Conservation (phyloP, 78 protist species). For the Speleostelium caveatum region DNA sequence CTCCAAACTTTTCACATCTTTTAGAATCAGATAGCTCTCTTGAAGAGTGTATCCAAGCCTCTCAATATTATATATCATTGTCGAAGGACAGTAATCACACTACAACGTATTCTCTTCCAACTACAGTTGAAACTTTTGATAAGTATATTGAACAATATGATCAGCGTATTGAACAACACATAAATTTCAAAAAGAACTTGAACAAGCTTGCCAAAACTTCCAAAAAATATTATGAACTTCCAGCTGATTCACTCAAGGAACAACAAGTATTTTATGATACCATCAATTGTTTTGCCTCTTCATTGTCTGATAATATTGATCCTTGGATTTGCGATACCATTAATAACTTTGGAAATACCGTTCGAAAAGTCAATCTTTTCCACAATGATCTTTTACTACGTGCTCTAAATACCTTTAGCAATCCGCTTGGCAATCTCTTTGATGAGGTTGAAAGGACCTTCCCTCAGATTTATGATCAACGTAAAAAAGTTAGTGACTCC, state of each 20-base stretch:
- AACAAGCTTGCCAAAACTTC: slow-evolving; percentile 37
- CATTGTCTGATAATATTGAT: slow-evolving; percentile 31
- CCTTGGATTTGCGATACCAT: slow-evolving; percentile 2
- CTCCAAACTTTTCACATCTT: slow-evolving; percentile 35
- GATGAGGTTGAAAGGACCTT: slow-evolving; percentile 52
- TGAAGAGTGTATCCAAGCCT: no score
- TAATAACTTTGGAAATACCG: slow-evolving; percentile 39
- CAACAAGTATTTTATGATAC: slow-evolving; percentile 61
- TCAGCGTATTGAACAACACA: slow-evolving; percentile 21
- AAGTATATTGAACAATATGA: slow-evolving; percentile 63
- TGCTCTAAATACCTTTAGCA: slow-evolving; percentile 21
- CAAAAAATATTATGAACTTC: slow-evolving; percentile 69
- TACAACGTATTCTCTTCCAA: neutral
- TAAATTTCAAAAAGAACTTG: slow-evolving; percentile 58
- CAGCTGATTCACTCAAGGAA: slow-evolving; percentile 60
- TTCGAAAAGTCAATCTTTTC: slow-evolving; percentile 47
- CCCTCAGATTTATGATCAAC: slow-evolving; percentile 47
- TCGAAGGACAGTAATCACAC: no score
- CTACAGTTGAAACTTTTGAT: slow-evolving; percentile 22
- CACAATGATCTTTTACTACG: slow-evolving; percentile 35
- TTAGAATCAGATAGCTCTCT: slow-evolving; percentile 31
- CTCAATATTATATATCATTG: no score
- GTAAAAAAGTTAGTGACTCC: slow-evolving; percentile 61
- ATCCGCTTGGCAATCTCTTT: slow-evolving; percentile 13
- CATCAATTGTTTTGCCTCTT: neutral